A percentile compares a stretch with the other conserved stretches of the same genome.
These are phyloP conservation scores for Flaveria floridana DNA, from an alignment of 140 eudicot species.

Conservation along the genomic window DNA sequence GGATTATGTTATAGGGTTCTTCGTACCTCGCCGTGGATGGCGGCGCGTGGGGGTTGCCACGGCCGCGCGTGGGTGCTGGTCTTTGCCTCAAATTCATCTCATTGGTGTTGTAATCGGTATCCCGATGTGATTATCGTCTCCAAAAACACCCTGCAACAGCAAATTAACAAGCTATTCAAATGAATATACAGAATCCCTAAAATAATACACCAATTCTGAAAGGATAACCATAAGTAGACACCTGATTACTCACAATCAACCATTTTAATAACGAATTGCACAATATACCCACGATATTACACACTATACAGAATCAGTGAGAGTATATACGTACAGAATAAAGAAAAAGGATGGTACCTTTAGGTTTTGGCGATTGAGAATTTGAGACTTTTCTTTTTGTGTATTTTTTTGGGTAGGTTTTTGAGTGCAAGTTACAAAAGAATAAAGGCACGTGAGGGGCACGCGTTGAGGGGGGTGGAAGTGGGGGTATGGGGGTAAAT, in stretches of 20 bases:
- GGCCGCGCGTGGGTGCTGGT: constrained; percentile 62
- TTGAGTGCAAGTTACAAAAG: constrained; percentile 1
- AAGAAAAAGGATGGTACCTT: constrained; percentile 16
- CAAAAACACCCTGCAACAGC: constrained; percentile 33
- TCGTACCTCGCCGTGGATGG: constrained; percentile 29
- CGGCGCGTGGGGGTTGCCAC: constrained; percentile 37
- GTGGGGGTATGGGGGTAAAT: constrained; percentile 18
- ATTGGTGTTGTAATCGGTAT: constrained; percentile 16
- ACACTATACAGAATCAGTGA: constrained; percentile 3
- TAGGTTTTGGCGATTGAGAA: constrained; percentile 4
- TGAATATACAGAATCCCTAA: background rate
- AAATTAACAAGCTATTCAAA: background rate
- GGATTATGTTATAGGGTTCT: constrained; percentile 66
- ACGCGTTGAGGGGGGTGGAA: constrained; percentile 22
- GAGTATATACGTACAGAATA: background rate
- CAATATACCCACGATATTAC: background rate
- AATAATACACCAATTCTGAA: background rate
- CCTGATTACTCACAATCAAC: background rate
- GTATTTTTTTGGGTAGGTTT: background rate
- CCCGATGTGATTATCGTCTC: constrained; percentile 18
- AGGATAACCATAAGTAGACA: background rate
- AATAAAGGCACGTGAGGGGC: constrained; percentile 24
- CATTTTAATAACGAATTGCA: background rate
- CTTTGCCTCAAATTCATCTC: constrained; percentile 79
- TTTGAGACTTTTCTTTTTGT: background rate